phyloP scores from a whole-genome alignment of 495 filamentous ascomycete genomes.

The Daldinia loculata region DNA sequence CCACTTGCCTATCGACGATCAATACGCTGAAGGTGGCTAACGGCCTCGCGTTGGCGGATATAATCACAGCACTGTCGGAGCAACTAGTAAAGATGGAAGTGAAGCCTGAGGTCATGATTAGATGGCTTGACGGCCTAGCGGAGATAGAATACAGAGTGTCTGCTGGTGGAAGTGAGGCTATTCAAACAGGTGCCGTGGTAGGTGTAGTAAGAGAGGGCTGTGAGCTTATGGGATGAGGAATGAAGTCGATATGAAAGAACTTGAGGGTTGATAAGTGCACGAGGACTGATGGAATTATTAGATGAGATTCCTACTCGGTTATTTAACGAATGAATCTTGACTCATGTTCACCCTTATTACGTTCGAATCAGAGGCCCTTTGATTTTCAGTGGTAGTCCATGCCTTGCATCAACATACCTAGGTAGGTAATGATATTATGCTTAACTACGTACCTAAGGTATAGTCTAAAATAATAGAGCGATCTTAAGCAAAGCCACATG shows the following conservation, averaged over 20 bases:
- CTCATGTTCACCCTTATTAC: neutral
- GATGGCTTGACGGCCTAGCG: constrained; percentile 90
- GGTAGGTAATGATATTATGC: too few species aligned
- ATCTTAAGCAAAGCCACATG: too few species aligned
- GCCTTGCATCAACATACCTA: too few species aligned
- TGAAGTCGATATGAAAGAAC: neutral
- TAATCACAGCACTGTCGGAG: constrained; percentile 83
- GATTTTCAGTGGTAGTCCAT: neutral
- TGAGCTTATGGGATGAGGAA: constrained; percentile 66
- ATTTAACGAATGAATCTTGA: neutral
- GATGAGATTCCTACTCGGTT: neutral
- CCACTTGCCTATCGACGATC: constrained; percentile 82
- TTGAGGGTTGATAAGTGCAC: neutral
- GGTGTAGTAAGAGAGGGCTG: constrained; percentile 88
- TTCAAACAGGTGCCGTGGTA: constrained; percentile 92
- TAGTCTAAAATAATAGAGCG: too few species aligned
- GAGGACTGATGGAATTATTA: neutral
- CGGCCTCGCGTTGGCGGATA: constrained; percentile 93
- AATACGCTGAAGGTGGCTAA: constrained; percentile 84
- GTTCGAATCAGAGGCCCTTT: neutral
- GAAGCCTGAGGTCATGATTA: constrained; percentile 83
- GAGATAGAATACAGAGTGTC: constrained; percentile 92
- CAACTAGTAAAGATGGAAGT: constrained; percentile 85
- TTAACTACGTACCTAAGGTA: too few species aligned
- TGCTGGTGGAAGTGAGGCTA: constrained; percentile 84